These are phyloP conservation scores for Achaetomium macrosporum DNA, from an alignment of 2,329 filamentous ascomycete species.

Conservation along the genomic window DNA sequence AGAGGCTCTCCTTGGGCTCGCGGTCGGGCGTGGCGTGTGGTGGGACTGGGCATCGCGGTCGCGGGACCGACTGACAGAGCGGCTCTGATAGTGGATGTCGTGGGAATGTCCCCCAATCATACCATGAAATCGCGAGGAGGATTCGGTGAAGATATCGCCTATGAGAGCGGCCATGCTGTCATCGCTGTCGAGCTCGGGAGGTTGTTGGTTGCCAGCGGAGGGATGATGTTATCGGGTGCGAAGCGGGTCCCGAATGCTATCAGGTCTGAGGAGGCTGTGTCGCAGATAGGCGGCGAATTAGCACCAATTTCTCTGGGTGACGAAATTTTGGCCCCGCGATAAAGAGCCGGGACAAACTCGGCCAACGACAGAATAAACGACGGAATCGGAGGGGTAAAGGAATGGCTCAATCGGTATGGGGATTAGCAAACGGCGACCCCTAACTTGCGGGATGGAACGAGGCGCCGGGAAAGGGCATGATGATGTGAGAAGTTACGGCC, in stretches of 20 bases:
- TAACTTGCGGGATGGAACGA: neutral
- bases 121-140: conserved; percentile 59
- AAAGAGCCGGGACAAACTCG: conserved; percentile 20
- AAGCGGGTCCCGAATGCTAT: conserved; percentile 15
- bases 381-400: neutral
- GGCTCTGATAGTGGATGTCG: conserved; percentile 34
- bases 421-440: neutral
- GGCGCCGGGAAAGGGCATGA: neutral
- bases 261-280: conserved; percentile 21
- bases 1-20: conserved; percentile 22
- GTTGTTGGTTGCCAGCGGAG: conserved; percentile 10
- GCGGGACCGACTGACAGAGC: conserved; percentile 32
- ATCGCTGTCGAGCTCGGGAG: conserved; percentile 10
- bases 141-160: conserved; percentile 68
- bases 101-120: conserved; percentile 54
- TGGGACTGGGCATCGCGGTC: conserved; percentile 22
- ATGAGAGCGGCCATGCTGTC: conserved; percentile 59
- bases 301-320: conserved; percentile 14
- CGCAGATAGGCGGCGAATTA: conserved; percentile 23
- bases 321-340: conserved; percentile 18
- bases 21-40: conserved; percentile 18
- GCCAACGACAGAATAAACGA: neutral
- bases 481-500: neutral
- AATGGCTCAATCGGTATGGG: neutral
- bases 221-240: conserved; percentile 17